A percentile compares a stretch with the other conserved stretches of the same genome.
Evolutionary conservation across 1,139 yeast species (phyloP).

Genomic region (Pichia sp.): DNA sequence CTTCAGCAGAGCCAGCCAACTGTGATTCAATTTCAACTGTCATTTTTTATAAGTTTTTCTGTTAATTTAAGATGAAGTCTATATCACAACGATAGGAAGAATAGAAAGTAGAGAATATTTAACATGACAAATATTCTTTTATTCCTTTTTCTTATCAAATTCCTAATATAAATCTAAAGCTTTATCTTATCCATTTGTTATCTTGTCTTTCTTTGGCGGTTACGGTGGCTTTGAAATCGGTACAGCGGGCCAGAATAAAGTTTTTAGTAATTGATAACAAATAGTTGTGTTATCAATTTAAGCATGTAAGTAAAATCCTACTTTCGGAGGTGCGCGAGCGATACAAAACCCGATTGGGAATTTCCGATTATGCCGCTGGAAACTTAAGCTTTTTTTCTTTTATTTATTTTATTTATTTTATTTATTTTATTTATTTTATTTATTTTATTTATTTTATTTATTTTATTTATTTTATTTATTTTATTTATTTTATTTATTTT

Average conservation of each 20-base stretch:
- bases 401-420: too few relatives aligned
- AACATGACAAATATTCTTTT: too few relatives aligned
- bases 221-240: background rate
- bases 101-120: background rate
- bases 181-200: background rate
- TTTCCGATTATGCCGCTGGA: background rate
- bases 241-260: background rate
- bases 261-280: too few relatives aligned
- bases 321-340: background rate
- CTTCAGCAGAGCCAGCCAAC: constrained; percentile 18
- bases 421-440: too few relatives aligned
- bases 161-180: background rate
- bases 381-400: too few relatives aligned
- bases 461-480: too few relatives aligned
- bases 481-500: too few relatives aligned
- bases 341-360: too few relatives aligned
- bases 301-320: background rate
- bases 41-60: background rate
- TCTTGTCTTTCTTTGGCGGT: background rate
- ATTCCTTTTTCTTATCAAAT: too few relatives aligned
- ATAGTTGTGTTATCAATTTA: background rate
- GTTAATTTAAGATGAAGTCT: too few relatives aligned
- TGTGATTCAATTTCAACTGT: background rate
- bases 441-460: too few relatives aligned
- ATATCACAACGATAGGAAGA: too few relatives aligned